phyloP scores from a whole-genome alignment of 305 asterid species.

The Stenogyne calaminthoides region DNA sequence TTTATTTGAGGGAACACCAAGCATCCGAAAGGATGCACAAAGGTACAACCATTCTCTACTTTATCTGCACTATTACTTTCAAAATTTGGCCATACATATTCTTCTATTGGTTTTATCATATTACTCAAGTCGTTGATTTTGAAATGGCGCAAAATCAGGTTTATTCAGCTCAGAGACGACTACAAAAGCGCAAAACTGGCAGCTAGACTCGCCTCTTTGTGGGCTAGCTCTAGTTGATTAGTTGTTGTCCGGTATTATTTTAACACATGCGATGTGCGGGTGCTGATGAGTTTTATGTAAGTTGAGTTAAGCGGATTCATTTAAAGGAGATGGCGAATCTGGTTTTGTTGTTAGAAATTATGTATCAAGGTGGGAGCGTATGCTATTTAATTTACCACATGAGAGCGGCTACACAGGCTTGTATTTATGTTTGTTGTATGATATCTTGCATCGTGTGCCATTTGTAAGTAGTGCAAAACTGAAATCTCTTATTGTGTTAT shows the following conservation, averaged over 20 bases:
- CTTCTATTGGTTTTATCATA: neutral
- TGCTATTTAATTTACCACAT: constrained; percentile 1
- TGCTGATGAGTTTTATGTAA: neutral
- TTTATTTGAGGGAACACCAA: constrained; percentile 94
- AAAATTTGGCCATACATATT: neutral
- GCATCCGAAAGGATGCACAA: constrained; percentile 93
- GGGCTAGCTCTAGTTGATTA: constrained; percentile 42
- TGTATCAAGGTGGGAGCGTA: neutral
- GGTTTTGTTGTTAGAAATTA: constrained; percentile 7
- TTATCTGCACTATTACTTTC: neutral
- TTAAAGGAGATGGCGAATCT: constrained; percentile 10
- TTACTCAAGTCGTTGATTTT: constrained; percentile 21
- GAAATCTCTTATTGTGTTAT: neutral
- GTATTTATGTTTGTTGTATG: constrained; percentile 19
- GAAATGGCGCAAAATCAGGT: constrained; percentile 59
- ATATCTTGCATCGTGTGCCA: neutral
- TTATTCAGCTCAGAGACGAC: constrained; percentile 95
- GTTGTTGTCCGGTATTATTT: neutral
- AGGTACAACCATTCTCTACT: constrained; percentile 46
- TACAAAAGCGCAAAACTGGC: constrained; percentile 97
- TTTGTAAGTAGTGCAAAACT: neutral
- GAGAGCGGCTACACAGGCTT: constrained; percentile 16
- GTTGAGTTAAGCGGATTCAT: neutral
- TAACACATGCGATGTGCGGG: constrained; percentile 3
- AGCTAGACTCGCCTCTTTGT: constrained; percentile 73